Conservation (phyloP, 2,329 filamentous ascomycete genomes). For the Thielaviopsis musarum region DNA sequence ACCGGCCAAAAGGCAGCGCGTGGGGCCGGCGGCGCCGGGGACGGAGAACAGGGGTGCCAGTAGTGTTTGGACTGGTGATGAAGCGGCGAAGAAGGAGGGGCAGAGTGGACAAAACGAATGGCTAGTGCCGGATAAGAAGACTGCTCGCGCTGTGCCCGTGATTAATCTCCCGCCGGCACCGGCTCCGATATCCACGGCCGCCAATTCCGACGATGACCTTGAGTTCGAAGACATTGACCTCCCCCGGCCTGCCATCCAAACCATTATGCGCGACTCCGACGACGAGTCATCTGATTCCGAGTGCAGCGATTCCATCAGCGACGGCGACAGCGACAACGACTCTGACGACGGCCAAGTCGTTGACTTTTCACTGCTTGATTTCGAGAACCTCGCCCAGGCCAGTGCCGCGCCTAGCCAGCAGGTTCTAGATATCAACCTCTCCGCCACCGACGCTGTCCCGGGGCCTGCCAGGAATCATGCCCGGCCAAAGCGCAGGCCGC, state of each 20-base stretch:
- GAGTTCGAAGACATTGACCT: conserved; percentile 35
- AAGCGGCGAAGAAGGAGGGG: not conserved
- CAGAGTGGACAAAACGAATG: not conserved
- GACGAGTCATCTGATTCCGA: conserved; percentile 24
- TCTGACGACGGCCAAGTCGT: conserved; percentile 24
- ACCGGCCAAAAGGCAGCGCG: conserved; percentile 1
- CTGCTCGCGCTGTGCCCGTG: not conserved
- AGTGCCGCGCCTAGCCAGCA: conserved; percentile 15
- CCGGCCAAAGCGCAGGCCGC: conserved; percentile 26
- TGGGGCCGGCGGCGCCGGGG: not conserved
- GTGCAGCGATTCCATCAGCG: conserved; percentile 16
- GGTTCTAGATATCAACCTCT: conserved; percentile 34
- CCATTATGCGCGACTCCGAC: conserved; percentile 31
- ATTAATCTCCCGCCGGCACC: not conserved
- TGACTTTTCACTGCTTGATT: conserved; percentile 32
- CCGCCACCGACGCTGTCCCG: not conserved
- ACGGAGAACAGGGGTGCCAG: not conserved
- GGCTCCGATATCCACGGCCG: conserved; percentile 4
- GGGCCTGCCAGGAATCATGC: not conserved
- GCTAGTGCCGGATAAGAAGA: not conserved
- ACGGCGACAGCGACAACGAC: not conserved
- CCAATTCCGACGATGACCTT: conserved; percentile 25
- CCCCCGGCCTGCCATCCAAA: conserved; percentile 33
- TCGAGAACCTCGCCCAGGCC: conserved; percentile 17
- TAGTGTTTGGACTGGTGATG: too few relatives aligned